Base-by-base conservation (phyloP, 164 flowering plant species). In the Akebia trifoliata region DNA sequence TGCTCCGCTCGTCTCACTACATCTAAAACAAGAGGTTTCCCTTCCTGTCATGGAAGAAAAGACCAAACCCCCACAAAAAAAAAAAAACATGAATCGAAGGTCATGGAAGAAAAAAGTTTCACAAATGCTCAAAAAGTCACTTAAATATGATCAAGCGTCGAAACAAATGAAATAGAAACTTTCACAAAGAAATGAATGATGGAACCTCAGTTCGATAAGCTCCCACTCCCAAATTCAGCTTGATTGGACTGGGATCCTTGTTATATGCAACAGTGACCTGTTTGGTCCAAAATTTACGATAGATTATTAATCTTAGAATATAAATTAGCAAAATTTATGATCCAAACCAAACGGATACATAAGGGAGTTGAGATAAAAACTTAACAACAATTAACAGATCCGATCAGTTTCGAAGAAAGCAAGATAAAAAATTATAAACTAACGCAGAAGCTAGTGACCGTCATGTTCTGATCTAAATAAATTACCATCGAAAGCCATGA, bases 191-290 rank as follows among this genome's bases (percentile, higher is more conserved):
- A 25, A 29, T n/a, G 4, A 21, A 53, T 4, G 49, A 39, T 63
- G 66, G 32, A 12, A 87, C 97, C 90, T 94, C 97, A 6, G 99
- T 94, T 58, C 99, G 76, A 68, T 94, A 94, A 57, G 99, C 99
- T 22, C 99, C 99, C 7, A 94, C 99, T 15, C 99, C 99, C 77
- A 94, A 79, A 70, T 94, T 94, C 74, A 94, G 57, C 78, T 90
- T 90, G 9, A 75, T 50, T 0, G 99, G 96, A 59, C 97, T 90
- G 1, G 82, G 78, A 68, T 94, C 99, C 67, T 90, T 94, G 76
- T 94, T 94, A 36, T 81, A 94, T 0, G 97, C 99, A 62, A 90
- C 95, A 24, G 99, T 94, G 17, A 94, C 99, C 99, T 94, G 68
- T 50, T 63, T 22, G 10, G 21, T n/a, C 39, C 24, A 50, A 62